These are phyloP conservation scores for Lathyrus sativus DNA, from an alignment of 306 rosid species.

Conservation along the genomic window DNA sequence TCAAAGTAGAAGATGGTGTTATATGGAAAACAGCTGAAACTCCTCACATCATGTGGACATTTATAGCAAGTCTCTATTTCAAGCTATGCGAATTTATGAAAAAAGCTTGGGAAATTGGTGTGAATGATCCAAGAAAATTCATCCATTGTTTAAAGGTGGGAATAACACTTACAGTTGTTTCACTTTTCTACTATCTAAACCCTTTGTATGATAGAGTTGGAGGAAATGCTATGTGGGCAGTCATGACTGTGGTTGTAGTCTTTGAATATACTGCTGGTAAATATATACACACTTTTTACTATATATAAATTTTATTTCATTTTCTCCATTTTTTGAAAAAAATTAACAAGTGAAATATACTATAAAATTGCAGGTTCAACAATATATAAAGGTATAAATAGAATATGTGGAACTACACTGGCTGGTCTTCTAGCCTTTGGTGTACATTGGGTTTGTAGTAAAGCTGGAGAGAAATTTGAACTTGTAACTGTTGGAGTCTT, in stretches of 20 bases:
- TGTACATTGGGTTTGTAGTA: conserved; percentile 66
- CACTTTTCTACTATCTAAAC: conserved; percentile 70
- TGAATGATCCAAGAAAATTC: no score
- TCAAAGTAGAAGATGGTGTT: conserved; percentile 50
- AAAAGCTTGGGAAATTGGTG: conserved; percentile 75
- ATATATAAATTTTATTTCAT: no score
- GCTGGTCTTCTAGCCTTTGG: conserved; percentile 77
- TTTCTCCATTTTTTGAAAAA: no score
- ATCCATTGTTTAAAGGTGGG: conserved; percentile 75
- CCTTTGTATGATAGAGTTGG: conserved; percentile 80
- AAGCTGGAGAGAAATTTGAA: conserved; percentile 60
- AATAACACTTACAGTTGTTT: conserved; percentile 73
- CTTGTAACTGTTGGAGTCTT: conserved; percentile 60
- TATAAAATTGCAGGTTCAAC: conserved; percentile 69
- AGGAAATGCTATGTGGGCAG: conserved; percentile 82
- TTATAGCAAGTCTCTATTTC: conserved; percentile 38
- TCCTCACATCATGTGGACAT: conserved; percentile 37
- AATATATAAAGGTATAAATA: conserved; percentile 56
- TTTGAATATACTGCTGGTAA: conserved; percentile 69
- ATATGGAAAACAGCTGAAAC: conserved; percentile 23
- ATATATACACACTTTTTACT: no score
- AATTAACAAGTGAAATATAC: no score
- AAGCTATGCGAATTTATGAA: conserved; percentile 53
- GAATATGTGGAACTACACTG: conserved; percentile 69
- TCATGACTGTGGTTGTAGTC: conserved; percentile 80